Evolutionary conservation across 2,329 filamentous ascomycete species (phyloP), one percentile per base, ranked within the genome.

Genomic region (Botrytis cinerea): DNA sequence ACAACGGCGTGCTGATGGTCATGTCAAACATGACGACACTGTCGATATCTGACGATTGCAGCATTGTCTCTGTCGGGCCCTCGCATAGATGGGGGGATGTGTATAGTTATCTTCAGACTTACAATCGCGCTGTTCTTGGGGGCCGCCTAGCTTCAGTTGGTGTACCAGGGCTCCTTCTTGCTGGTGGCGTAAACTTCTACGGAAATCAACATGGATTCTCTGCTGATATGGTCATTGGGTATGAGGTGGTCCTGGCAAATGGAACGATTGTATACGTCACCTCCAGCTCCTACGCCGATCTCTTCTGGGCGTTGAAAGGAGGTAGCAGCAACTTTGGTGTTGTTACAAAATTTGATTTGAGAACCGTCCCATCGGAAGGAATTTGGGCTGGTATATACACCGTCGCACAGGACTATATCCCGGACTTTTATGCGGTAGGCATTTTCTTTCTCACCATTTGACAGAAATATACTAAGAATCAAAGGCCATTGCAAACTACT

Each of bases 71-170:
- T 57, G 51, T 57, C 6, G 51, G 51, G 14, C 51, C 51, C 1
- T 28, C n/a, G 28, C n/a, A 57, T 18, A 16, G n/a, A 1, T 57
- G 51, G 51, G 51, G n/a, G n/a, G n/a, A 28, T 18, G 51, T 57
- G n/a, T 57, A 57, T 57, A 57, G n/a, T 57, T 57, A 57, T 57
- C 51, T 57, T 57, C 51, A 57, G n/a, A 57, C 51, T n/a, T 57
- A 57, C n/a, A 18, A 57, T 28, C 51, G 51, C n/a, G 51, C 51
- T 57, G 51, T 57, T 28, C 51, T 57, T 28, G 51, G 51, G 16
- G 51, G 51, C 28, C 51, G 51, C 6, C 18, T 57, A 18, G 51
- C 51, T 28, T 57, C 51, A 57, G 51, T 57, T 14, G 51, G 51
- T 18, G 51, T 57, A 18, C 51, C 51, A 57, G 51, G 51, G 6